Conservation (phyloP, 1,139 yeast genomes). For the Arxiozyma slooffiae region DNA sequence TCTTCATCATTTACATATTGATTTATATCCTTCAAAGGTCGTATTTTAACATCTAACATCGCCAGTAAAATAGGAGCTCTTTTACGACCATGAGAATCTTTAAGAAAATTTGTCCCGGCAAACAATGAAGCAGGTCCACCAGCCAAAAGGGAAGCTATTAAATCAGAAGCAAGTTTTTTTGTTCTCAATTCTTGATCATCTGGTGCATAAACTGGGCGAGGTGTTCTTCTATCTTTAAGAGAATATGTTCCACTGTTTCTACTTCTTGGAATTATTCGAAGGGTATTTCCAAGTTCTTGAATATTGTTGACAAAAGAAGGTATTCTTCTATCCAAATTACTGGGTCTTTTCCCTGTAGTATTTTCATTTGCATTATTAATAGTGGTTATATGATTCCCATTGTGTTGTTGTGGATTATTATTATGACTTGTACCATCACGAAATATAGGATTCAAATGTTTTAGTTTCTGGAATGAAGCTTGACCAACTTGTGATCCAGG, state of each 20-base stretch:
- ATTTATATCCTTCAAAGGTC: constrained; percentile 19
- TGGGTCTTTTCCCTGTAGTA: background rate
- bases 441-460: background rate
- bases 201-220: background rate
- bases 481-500: background rate
- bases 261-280: constrained; percentile 1
- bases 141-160: constrained; percentile 53
- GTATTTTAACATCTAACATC: constrained; percentile 56
- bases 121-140: constrained; percentile 78
- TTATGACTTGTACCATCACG: background rate
- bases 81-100: constrained; percentile 67
- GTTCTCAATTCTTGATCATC: constrained; percentile 3
- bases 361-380: background rate
- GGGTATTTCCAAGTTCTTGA: background rate
- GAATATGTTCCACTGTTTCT: background rate
- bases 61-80: constrained; percentile 76
- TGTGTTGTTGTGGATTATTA: background rate
- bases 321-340: background rate
- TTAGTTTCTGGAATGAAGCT: background rate
- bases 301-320: background rate
- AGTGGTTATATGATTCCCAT: background rate
- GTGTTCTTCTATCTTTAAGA: background rate
- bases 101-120: constrained; percentile 62
- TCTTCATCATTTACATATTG: constrained; percentile 6
- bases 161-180: constrained; percentile 47